A percentile compares a stretch with the other conserved stretches of the same genome.
Evolutionary conservation across 768 basidiomycete species (phyloP).

Genomic region (Mycena vitilis): DNA sequence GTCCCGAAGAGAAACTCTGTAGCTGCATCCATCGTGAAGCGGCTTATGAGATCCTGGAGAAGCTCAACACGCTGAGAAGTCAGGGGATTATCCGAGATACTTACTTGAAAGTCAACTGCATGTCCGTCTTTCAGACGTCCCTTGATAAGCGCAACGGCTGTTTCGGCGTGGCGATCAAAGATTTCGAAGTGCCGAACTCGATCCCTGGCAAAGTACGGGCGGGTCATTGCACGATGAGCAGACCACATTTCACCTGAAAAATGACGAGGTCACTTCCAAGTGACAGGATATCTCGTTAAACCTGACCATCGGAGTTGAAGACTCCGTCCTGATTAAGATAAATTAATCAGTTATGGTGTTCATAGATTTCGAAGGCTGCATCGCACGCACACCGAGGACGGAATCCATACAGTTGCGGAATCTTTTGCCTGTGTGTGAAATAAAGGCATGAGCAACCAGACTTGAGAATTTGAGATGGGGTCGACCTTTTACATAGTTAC

Average conservation of each 20-base stretch:
- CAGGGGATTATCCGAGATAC: not conserved
- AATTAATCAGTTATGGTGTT: not conserved
- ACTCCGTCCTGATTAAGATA: conserved; percentile 34
- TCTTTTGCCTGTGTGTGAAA: not conserved
- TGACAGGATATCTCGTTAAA: not conserved
- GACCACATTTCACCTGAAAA: conserved; percentile 29
- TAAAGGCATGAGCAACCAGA: too few relatives aligned
- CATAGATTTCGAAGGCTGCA: not conserved
- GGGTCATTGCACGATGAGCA: conserved; percentile 40
- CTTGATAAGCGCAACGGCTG: conserved; percentile 30
- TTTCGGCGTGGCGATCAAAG: conserved; percentile 37
- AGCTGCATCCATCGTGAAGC: conserved; percentile 60
- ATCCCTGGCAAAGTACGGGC: conserved; percentile 39
- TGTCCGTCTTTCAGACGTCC: conserved; percentile 24
- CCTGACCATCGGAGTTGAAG: conserved; percentile 41
- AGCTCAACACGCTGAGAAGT: not conserved
- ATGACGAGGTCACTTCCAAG: too few relatives aligned
- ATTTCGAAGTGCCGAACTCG: conserved; percentile 39
- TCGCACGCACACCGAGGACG: conserved; percentile 21
- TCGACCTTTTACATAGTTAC: conserved; percentile 42
- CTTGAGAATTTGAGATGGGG: not conserved
- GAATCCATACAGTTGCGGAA: conserved; percentile 22
- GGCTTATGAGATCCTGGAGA: conserved; percentile 36
- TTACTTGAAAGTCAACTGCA: conserved; percentile 39
- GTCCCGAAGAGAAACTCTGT: conserved; percentile 48